Percentiles rank a stretch among this genome's conserved stretches.
Conservation (phyloP, 78 protist genomes). For the Parvularia atlantis region DNA sequence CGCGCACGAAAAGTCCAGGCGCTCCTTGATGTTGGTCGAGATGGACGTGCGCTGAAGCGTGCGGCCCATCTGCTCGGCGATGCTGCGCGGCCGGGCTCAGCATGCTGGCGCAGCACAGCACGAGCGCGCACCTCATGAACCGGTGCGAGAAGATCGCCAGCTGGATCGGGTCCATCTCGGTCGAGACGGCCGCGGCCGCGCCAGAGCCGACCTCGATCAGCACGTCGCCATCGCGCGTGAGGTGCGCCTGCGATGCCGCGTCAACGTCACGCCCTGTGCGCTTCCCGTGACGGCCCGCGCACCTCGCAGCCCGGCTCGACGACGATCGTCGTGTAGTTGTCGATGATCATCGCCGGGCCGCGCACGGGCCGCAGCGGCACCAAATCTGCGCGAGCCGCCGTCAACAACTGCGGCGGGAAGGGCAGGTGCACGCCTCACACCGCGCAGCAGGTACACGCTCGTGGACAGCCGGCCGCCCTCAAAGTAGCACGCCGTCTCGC, state of each 20-base stretch:
- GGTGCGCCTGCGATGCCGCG: too few relatives aligned
- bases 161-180: constrained; percentile 52
- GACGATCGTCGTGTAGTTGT: constrained; percentile 61
- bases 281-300: too few relatives aligned
- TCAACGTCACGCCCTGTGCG: too few relatives aligned
- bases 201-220: constrained; percentile 28
- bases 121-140: too few relatives aligned
- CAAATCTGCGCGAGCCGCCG: constrained; percentile 4
- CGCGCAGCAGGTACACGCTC: constrained; percentile 37
- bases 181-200: neutral
- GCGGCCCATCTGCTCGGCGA: constrained; percentile 96
- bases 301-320: constrained; percentile 66
- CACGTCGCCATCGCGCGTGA: constrained; percentile 59
- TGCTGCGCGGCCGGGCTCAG: too few relatives aligned
- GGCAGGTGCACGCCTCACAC: too few relatives aligned
- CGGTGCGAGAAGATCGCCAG: constrained; percentile 76
- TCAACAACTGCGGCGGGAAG: too few relatives aligned
- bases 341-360: constrained; percentile 80
- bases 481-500: constrained; percentile 5
- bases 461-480: constrained; percentile 19
- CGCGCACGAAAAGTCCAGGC: constrained; percentile 91
- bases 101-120: too few relatives aligned
- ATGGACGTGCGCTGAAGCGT: constrained; percentile 84
- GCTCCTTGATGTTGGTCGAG: constrained; percentile 80
- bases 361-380: constrained; percentile 19